Conservation (phyloP, 495 filamentous ascomycete species). For the Podospora anserina region DNA sequence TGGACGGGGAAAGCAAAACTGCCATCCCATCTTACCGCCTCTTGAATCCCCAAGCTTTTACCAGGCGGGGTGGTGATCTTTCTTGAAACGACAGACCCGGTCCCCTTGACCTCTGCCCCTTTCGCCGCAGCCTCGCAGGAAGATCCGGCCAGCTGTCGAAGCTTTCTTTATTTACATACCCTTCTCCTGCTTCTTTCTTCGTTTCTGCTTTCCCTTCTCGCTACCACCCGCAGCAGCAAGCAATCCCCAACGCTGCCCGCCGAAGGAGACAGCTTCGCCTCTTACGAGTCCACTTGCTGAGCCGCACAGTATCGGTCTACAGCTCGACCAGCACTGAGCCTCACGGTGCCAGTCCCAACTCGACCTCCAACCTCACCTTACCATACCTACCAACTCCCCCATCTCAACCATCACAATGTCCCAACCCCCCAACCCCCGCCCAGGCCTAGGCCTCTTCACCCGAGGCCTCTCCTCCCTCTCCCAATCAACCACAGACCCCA, state of each 20-base stretch:
- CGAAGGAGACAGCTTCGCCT: not conserved
- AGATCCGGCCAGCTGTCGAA: not conserved
- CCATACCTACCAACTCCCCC: not conserved
- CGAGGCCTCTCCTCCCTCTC: slow-evolving; percentile 52
- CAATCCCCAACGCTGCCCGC: not conserved
- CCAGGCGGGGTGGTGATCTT: not conserved
- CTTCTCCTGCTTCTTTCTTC: not conserved
- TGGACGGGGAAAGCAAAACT: not conserved
- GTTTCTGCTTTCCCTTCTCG: not conserved
- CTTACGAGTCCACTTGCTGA: not conserved
- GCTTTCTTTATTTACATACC: not conserved
- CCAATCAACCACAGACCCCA: slow-evolving; percentile 45
- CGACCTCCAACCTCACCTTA: not conserved
- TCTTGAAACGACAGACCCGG: not conserved
- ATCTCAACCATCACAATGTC: slow-evolving; percentile 3
- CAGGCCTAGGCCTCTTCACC: slow-evolving; percentile 51
- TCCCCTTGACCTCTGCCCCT: slow-evolving; percentile 3
- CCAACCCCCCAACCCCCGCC: slow-evolving; percentile 9
- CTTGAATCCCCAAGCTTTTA: not conserved
- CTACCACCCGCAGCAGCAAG: not conserved
- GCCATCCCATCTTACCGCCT: not conserved
- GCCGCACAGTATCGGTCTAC: too few relatives aligned
- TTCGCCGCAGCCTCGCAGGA: not conserved
- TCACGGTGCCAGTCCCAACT: not conserved
- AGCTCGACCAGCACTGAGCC: too few relatives aligned